Evolutionary conservation across 2,329 filamentous ascomycete genomes (phyloP).

Genomic region (Mycocentrospora acerina): DNA sequence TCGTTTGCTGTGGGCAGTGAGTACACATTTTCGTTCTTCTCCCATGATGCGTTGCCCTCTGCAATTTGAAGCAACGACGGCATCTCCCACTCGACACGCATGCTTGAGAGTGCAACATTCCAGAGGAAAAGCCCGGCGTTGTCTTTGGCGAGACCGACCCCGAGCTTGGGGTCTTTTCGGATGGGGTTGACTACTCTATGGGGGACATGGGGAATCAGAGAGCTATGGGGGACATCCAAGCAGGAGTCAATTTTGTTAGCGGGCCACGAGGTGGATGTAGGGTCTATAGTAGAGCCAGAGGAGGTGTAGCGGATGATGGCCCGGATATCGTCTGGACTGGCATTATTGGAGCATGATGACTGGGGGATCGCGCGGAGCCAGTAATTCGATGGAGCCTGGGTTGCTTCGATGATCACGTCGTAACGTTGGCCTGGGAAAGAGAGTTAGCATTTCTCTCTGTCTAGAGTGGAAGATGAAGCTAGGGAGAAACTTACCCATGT

Average conservation of each 20-base stretch:
- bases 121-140: constrained; percentile 20
- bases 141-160: constrained; percentile 14
- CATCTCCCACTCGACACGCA: constrained; percentile 49
- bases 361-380: constrained; percentile 27
- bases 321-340: constrained; percentile 32
- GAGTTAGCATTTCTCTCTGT: constrained; percentile 1
- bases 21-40: constrained; percentile 19
- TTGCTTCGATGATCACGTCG: constrained; percentile 28
- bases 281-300: constrained; percentile 26
- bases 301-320: constrained; percentile 39
- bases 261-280: constrained; percentile 28
- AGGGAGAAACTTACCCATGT: constrained; percentile 12
- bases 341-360: constrained; percentile 20
- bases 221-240: constrained; percentile 32
- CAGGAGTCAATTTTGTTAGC: constrained; percentile 31
- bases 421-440: constrained; percentile 26
- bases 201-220: constrained; percentile 21
- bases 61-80: constrained; percentile 46
- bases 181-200: constrained; percentile 14
- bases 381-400: constrained; percentile 21
- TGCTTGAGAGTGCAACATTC: constrained; percentile 44
- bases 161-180: constrained; percentile 9
- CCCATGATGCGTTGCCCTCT: constrained; percentile 21
- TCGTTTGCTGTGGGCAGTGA: constrained; percentile 30
- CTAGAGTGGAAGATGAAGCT: not conserved